Percentiles rank a stretch among this genome's conserved stretches.
phyloP scores from a whole-genome alignment of 2,329 filamentous ascomycete species.

The Exophiala calicioides region DNA sequence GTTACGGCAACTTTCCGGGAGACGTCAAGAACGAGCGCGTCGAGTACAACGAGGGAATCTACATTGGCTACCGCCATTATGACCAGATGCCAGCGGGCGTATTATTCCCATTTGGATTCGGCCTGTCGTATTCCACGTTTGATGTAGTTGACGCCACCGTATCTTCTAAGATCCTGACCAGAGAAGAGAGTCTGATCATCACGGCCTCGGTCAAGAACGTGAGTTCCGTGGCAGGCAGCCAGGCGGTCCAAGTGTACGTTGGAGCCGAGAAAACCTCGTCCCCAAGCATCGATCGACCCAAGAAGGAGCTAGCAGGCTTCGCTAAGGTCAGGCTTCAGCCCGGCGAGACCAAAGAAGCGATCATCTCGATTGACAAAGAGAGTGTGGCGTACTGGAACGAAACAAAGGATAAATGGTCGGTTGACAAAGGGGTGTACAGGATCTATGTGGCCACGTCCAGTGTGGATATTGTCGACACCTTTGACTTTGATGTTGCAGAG shows the following conservation, averaged over 20 bases:
- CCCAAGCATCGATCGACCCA: constrained; percentile 36
- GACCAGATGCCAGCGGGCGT: constrained; percentile 64
- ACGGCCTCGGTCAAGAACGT: constrained; percentile 6
- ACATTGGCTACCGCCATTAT: constrained; percentile 77
- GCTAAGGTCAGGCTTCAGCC: constrained; percentile 42
- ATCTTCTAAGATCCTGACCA: too few relatives aligned
- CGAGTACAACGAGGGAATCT: constrained; percentile 76
- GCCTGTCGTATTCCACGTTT: not conserved
- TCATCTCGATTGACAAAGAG: too few relatives aligned
- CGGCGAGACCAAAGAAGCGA: constrained; percentile 38
- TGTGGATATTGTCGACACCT: too few relatives aligned
- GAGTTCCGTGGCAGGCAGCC: not conserved
- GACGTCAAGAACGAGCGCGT: constrained; percentile 65
- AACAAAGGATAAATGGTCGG: too few relatives aligned
- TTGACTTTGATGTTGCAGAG: too few relatives aligned
- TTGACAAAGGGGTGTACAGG: too few relatives aligned
- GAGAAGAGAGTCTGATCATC: not conserved
- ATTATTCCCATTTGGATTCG: constrained; percentile 75
- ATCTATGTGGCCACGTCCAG: too few relatives aligned
- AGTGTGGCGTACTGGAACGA: too few relatives aligned
- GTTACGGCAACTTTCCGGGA: constrained; percentile 68
- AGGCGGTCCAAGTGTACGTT: constrained; percentile 17
- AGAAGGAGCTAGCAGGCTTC: constrained; percentile 50
- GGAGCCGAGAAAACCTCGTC: too few relatives aligned
- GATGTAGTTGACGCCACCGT: not conserved